Evolutionary conservation across 164 flowering plant species (phyloP), one percentile per base, ranked within the genome.

Genomic region (Liriodendron chinense): DNA sequence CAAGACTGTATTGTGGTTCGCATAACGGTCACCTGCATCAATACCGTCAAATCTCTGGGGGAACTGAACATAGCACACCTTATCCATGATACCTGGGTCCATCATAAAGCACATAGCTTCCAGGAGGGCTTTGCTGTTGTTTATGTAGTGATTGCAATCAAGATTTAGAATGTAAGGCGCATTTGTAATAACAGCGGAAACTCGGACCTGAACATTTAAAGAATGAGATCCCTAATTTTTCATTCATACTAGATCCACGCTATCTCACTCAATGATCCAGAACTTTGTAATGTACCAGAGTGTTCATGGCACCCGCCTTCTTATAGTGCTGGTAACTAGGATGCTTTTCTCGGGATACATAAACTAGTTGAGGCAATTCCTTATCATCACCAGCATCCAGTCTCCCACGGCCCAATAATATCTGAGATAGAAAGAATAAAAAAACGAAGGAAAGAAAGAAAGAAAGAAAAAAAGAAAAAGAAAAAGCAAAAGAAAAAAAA

Each of bases 101-200:
- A 79, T 66, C 81, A 79, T 65, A 62, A 79, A 78, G 20, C 81
- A 79, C 81, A 79, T 79, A 12, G 81, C 74, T 57, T 78, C 81
- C 28, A 70, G 72, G 68, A 79, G 56, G 22, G 78, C 81, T 61
- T 59, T 75, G 63, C 81, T 79, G 78, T 75, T 79, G 75, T 75
- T 71, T 65, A 75, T 57, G 53, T 79, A 75, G 63, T 71, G 75
- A 68, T 72, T 72, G 64, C 75, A 75, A 65, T 73, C 77, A 56
- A 78, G 74, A 73, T 78, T 78, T 21, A 76, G 75, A 59, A 79
- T 62, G 59, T 75, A 80, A 34, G 77, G 25, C 34, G 67, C 78
- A 64, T 74, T 80, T 24, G 75, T 68, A 43, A 80, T 68, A 68
- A 80, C 24, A 34, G 78, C 76, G 28, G 76, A 79, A 47, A 79